Evolutionary conservation across 805 yeast genomes (phyloP).

Genomic region (Wickerhamomyces chambardii): DNA sequence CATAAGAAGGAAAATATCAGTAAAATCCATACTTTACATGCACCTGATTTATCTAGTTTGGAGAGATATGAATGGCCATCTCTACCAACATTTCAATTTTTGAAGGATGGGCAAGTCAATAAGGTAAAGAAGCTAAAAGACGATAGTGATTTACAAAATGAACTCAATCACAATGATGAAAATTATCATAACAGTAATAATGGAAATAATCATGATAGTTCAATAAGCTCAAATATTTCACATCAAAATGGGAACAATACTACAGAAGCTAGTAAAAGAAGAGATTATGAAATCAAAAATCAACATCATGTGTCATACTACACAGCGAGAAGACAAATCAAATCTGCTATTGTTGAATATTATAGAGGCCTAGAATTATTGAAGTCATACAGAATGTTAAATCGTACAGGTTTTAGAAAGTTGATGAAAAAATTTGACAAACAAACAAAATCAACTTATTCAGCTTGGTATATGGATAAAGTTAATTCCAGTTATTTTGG

Average conservation of each 20-base stretch:
- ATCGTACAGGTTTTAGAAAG: conserved; percentile 84
- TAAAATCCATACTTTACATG: background rate
- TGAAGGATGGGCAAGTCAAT: no score
- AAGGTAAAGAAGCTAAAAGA: no score
- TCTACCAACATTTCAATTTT: conserved; percentile 28
- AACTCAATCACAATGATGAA: conserved; percentile 1
- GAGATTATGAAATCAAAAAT: conserved; percentile 37
- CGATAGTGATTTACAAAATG: conserved; percentile 5
- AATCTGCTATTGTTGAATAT: conserved; percentile 60
- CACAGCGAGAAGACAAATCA: conserved; percentile 58
- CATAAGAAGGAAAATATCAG: no score
- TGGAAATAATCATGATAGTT: background rate
- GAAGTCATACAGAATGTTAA: conserved; percentile 63
- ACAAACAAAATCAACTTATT: conserved; percentile 35
- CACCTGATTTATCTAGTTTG: conserved; percentile 11
- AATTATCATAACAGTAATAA: no score
- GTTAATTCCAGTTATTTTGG: conserved; percentile 51
- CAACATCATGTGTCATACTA: conserved; percentile 43
- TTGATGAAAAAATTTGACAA: conserved; percentile 89
- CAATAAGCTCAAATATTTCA: conserved; percentile 2
- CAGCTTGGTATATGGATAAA: conserved; percentile 43
- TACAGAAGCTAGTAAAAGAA: conserved; percentile 25
- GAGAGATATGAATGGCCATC: conserved; percentile 32
- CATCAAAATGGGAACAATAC: conserved; percentile 14
- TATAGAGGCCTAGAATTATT: conserved; percentile 67